phyloP scores from a whole-genome alignment of 1,139 yeast species.

The Suzukiozyma palmioleophila region DNA sequence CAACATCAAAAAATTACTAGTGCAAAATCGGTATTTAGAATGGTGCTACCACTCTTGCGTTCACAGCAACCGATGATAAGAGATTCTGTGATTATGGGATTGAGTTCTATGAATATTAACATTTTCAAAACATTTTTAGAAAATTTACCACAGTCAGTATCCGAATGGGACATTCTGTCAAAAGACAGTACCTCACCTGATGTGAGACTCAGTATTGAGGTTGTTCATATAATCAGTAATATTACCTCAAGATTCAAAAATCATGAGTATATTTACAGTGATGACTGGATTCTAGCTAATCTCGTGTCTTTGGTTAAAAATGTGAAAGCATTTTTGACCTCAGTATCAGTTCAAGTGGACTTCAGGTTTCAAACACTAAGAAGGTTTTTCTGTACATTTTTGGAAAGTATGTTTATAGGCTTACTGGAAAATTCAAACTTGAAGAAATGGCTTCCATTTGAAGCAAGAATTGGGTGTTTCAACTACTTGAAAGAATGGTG shows the following conservation, averaged over 20 bases:
- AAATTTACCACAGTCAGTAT: slow-evolving; percentile 61
- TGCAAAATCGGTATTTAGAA: slow-evolving; percentile 82
- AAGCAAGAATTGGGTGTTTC: slow-evolving; percentile 80
- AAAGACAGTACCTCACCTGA: slow-evolving; percentile 31
- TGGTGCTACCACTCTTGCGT: slow-evolving; percentile 78
- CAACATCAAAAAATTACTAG: slow-evolving; percentile 92
- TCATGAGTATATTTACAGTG: slow-evolving; percentile 50
- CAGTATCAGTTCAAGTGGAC: slow-evolving; percentile 56
- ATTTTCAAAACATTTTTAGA: slow-evolving; percentile 81
- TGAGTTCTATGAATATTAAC: slow-evolving; percentile 86
- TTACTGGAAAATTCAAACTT: slow-evolving; percentile 39
- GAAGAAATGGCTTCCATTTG: slow-evolving; percentile 69
- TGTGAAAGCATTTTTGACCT: slow-evolving; percentile 59
- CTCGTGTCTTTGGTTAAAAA: slow-evolving; percentile 62
- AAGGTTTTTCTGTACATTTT: slow-evolving; percentile 72
- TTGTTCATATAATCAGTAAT: slow-evolving; percentile 68
- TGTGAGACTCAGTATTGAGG: slow-evolving; percentile 65
- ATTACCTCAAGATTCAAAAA: slow-evolving; percentile 64
- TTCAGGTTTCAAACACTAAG: slow-evolving; percentile 75
- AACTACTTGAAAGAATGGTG: slow-evolving; percentile 90
- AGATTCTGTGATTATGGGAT: slow-evolving; percentile 82
- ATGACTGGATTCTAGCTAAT: slow-evolving; percentile 66
- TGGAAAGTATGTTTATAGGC: slow-evolving; percentile 65
- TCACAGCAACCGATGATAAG: slow-evolving; percentile 69
- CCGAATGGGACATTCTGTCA: slow-evolving; percentile 45